Base-by-base conservation (phyloP, 2,329 filamentous ascomycete genomes). In the Aspergillus luchuensis region DNA sequence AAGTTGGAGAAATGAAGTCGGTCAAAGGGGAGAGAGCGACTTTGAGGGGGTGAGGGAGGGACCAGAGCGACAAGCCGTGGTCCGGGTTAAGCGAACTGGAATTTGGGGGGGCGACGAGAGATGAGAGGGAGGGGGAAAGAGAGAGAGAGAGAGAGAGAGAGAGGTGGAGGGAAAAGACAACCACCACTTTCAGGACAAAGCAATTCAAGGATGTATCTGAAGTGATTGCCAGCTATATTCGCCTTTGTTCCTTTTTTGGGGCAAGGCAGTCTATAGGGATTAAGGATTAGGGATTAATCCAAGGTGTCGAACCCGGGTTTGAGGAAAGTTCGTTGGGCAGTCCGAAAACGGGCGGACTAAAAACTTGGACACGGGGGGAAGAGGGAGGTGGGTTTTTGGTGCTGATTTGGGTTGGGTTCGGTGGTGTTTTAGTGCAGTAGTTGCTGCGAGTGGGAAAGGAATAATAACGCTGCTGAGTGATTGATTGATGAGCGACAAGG, bases 141-240 rank as follows among this genome's bases (percentile, higher is more conserved):
- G 30, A 33, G 4, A 11, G 30, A 13, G 30, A 21, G 2, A 21
- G 19, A 21, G 30, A 33, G 30, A 5, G 30, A 33, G 4, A 11
- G 30, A 33, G 30, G 30, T 33, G 33, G 11, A 36, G 33, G 11
- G 33, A 60, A 61, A 57, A 63, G 59, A 56, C 56, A 51, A 61
- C 57, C 63, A 23, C 30, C 58, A 66, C 60, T 61, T 58, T 63
- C 57, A 48, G 60, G 56, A 67, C 59, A 66, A 63, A 66, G 61
- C 57, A 63, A 65, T 59, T 63, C 62, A 61, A 58, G 63, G 64
- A 66, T 64, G 62, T 57, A 47, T 36, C 56, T 57, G 52, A 56
- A 53, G 33, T 41, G 41, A 53, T 41, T n/a, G 11, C 38, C 41
- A 45, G 41, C 49, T 54, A 39, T 54, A 36, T 36, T 36, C n/a